phyloP scores from a whole-genome alignment of 148 eudicot species.

The Arbutus unedo region DNA sequence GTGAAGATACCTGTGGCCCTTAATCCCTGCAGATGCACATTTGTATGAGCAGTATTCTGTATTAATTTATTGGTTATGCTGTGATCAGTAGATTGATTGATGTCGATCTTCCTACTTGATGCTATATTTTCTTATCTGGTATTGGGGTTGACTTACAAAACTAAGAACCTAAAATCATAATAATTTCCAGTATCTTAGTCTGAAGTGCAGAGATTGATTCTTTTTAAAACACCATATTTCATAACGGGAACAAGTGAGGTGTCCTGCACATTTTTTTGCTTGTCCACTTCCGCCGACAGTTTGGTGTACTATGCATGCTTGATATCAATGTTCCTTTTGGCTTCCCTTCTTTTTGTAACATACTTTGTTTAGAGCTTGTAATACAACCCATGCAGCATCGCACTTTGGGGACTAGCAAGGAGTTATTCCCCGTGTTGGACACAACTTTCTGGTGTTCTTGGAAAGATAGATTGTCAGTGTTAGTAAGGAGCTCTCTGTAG shows the following conservation, averaged over 20 bases:
- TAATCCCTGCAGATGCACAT: background rate
- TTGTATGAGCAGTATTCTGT: background rate
- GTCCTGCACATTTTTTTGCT: background rate
- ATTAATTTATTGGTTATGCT: background rate
- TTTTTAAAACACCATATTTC: background rate
- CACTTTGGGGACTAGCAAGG: background rate
- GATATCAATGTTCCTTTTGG: background rate
- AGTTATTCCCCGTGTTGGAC: background rate
- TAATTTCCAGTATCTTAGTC: slow-evolving; percentile 6
- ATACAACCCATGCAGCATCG: background rate
- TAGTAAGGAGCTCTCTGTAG: background rate
- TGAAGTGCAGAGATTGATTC: background rate
- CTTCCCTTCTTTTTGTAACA: background rate
- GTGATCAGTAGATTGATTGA: background rate
- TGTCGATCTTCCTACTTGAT: background rate
- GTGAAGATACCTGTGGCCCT: background rate
- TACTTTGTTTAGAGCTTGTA: background rate
- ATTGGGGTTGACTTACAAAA: background rate
- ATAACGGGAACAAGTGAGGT: background rate
- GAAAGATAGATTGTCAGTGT: background rate
- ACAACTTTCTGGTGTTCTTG: background rate
- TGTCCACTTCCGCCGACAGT: background rate
- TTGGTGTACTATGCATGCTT: background rate
- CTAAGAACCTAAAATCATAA: background rate
- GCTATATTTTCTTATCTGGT: background rate